A percentile compares a stretch with the other conserved stretches of the same genome.
phyloP scores from a whole-genome alignment of 306 rosid species.

The Casuarina equisetifolia region DNA sequence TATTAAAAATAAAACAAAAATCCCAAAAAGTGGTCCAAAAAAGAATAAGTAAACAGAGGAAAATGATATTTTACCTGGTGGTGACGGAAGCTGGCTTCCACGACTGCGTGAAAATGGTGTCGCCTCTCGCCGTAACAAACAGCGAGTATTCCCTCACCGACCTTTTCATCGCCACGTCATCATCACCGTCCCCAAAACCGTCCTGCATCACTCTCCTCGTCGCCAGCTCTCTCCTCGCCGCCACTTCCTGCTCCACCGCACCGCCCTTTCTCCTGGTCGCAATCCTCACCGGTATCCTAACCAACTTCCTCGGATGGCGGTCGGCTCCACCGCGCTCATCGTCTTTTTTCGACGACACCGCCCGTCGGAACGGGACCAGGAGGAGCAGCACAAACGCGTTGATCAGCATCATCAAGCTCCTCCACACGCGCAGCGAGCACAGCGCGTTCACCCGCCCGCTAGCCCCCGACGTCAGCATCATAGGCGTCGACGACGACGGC shows the following conservation, averaged over 20 bases:
- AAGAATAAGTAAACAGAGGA: background rate
- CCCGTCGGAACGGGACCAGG: conserved; percentile 61
- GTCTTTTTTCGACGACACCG: conserved; percentile 30
- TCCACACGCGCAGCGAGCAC: conserved; percentile 52
- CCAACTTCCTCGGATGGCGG: conserved; percentile 33
- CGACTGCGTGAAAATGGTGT: conserved; percentile 73
- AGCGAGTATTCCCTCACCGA: conserved; percentile 52
- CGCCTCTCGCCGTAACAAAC: conserved; percentile 55
- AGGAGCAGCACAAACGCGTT: conserved; percentile 50
- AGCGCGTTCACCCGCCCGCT: conserved; percentile 62
- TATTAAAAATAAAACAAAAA: too few relatives aligned
- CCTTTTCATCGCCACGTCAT: background rate
- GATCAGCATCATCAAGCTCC: conserved; percentile 53
- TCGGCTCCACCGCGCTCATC: conserved; percentile 26
- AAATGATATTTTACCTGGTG: conserved; percentile 46
- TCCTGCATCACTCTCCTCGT: conserved; percentile 60
- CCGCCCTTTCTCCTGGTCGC: background rate
- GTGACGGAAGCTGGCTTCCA: conserved; percentile 61
- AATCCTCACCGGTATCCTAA: conserved; percentile 8
- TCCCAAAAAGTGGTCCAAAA: background rate
- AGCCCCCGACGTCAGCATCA: conserved; percentile 68
- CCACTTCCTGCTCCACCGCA: conserved; percentile 49
- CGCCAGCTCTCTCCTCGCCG: conserved; percentile 67
- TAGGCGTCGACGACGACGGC: conserved; percentile 22
- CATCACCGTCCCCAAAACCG: conserved; percentile 23